These are phyloP conservation scores for Millerozyma miso DNA, from an alignment of 805 yeast genomes.

Conservation along the genomic window DNA sequence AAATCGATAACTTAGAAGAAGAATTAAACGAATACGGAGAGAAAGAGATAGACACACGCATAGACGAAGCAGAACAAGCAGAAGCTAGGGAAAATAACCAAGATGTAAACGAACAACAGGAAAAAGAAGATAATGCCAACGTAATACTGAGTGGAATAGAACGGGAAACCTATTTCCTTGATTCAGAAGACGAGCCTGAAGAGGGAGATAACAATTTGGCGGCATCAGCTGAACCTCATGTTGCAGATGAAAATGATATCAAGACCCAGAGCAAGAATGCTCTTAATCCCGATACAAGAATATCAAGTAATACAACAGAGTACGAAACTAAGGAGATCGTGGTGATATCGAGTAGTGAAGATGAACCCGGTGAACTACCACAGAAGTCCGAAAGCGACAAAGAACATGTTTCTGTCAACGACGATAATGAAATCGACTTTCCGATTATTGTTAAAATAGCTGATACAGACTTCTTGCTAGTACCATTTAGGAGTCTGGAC, in stretches of 20 bases:
- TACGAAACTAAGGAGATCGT: neutral
- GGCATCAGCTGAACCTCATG: neutral
- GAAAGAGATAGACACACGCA: constrained; percentile 4
- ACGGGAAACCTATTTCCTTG: constrained; percentile 5
- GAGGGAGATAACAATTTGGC: neutral
- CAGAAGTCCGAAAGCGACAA: neutral
- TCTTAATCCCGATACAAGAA: neutral
- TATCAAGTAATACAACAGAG: neutral
- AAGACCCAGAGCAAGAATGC: neutral
- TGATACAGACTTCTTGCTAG: constrained; percentile 23
- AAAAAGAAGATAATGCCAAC: constrained; percentile 7
- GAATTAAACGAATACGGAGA: neutral
- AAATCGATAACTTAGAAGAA: constrained; percentile 24
- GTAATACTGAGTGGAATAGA: constrained; percentile 11
- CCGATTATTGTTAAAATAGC: constrained; percentile 22
- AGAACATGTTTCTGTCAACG: neutral
- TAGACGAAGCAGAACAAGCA: constrained; percentile 9
- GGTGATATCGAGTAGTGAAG: neutral
- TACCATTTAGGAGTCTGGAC: constrained; percentile 15
- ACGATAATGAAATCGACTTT: constrained; percentile 4
- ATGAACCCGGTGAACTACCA: neutral
- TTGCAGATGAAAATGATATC: constrained; percentile 9
- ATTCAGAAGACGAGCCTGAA: neutral
- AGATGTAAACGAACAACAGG: constrained; percentile 25
- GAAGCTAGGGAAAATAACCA: constrained; percentile 6